Conservation (phyloP, 306 rosid genomes). For the Mucuna pruriens region DNA sequence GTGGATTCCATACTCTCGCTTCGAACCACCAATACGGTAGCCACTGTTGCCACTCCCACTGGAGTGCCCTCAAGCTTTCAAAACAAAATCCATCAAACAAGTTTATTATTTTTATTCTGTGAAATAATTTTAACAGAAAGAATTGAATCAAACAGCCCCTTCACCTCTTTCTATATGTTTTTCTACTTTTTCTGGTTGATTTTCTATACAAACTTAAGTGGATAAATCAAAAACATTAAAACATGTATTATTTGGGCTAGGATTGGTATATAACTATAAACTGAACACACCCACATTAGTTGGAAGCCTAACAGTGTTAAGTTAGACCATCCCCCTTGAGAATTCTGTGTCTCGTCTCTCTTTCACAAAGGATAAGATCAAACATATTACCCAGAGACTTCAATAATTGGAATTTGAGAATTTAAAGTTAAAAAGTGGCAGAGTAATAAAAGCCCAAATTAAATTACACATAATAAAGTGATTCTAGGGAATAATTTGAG, state of each 20-base stretch:
- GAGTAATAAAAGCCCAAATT: background rate
- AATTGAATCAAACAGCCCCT: constrained; percentile 16
- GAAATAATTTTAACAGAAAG: background rate
- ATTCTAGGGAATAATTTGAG: background rate
- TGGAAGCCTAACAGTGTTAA: constrained; percentile 13
- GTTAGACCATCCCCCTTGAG: background rate
- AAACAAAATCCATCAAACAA: background rate
- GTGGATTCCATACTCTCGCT: background rate
- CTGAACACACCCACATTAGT: background rate
- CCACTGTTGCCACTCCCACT: background rate
- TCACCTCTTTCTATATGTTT: background rate
- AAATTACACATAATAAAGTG: background rate
- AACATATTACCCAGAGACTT: background rate
- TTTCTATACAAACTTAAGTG: background rate
- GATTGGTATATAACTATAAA: background rate
- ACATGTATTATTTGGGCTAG: background rate
- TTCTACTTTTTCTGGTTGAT: background rate
- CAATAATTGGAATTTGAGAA: background rate
- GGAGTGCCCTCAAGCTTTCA: background rate
- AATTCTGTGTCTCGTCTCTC: background rate
- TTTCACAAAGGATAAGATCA: constrained; percentile 23
- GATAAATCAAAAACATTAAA: background rate
- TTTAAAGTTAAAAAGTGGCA: background rate
- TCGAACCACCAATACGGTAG: background rate
- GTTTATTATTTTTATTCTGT: background rate